These are phyloP conservation scores for Saitozyma sp. DNA, from an alignment of 768 basidiomycete species.

Conservation along the genomic window DNA sequence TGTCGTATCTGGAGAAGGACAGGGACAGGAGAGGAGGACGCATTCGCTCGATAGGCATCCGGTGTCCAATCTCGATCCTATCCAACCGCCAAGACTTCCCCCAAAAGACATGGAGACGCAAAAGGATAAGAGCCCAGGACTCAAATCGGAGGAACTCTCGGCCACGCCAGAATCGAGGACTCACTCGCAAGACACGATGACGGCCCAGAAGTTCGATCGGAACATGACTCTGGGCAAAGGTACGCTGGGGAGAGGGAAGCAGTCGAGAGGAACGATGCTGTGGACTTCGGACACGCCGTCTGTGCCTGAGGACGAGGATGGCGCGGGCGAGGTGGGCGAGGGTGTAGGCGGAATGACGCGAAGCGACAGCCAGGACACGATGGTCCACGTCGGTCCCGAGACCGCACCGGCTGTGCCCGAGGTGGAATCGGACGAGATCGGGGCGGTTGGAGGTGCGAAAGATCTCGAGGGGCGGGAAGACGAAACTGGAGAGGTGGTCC, in stretches of 20 bases:
- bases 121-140: not conserved
- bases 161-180: no score
- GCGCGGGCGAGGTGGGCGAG: slow-evolving; percentile 3
- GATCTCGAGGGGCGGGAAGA: not conserved
- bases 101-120: not conserved
- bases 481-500: slow-evolving; percentile 6
- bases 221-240: slow-evolving; percentile 19
- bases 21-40: slow-evolving; percentile 16
- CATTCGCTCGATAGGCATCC: slow-evolving; percentile 27
- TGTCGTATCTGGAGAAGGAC: slow-evolving; percentile 6
- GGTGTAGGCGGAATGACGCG: not conserved
- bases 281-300: slow-evolving; percentile 24
- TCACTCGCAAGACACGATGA: not conserved
- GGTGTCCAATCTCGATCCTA: not conserved
- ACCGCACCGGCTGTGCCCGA: not conserved
- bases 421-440: not conserved
- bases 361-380: not conserved
- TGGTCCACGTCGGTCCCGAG: not conserved
- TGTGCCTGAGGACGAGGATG: slow-evolving; percentile 1
- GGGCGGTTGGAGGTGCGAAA: not conserved
- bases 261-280: slow-evolving; percentile 34
- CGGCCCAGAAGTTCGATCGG: slow-evolving; percentile 10
- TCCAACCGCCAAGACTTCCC: slow-evolving; percentile 4
- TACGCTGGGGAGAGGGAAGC: slow-evolving; percentile 39
- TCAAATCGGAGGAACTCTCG: not conserved